Conservation (phyloP, 179 eudicot species). For the Nepenthes alata region DNA sequence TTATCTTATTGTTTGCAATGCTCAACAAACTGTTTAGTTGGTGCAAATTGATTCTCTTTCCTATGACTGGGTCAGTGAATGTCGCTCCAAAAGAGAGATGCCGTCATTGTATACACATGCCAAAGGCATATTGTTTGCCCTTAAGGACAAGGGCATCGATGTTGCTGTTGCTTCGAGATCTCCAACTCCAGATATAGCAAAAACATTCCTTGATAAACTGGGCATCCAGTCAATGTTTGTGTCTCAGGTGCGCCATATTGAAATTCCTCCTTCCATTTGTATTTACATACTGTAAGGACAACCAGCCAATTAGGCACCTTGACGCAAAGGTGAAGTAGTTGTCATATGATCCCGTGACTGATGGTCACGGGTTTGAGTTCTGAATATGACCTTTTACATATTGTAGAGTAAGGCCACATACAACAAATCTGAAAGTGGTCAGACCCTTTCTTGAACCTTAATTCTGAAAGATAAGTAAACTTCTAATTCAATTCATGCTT, state of each 20-base stretch:
- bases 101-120: conserved; percentile 87
- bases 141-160: conserved; percentile 80
- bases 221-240: conserved; percentile 72
- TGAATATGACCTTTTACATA: no score
- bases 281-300: neutral
- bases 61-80: conserved; percentile 45
- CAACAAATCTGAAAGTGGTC: no score
- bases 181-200: conserved; percentile 88
- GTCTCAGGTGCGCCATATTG: conserved; percentile 50
- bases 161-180: conserved; percentile 95
- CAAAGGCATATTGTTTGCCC: conserved; percentile 70
- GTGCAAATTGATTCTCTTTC: neutral
- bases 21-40: neutral
- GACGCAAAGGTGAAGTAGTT: no score
- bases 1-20: neutral
- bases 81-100: conserved; percentile 74
- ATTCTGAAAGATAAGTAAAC: no score
- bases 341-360: no score
- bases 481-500: no score
- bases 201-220: conserved; percentile 70
- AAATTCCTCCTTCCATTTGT: neutral
- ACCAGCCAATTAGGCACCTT: neutral
- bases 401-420: no score
- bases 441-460: no score
- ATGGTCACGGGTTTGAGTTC: no score